Evolutionary conservation across 106 monocot species (phyloP).

Genomic region (Narthecium ossifragum): DNA sequence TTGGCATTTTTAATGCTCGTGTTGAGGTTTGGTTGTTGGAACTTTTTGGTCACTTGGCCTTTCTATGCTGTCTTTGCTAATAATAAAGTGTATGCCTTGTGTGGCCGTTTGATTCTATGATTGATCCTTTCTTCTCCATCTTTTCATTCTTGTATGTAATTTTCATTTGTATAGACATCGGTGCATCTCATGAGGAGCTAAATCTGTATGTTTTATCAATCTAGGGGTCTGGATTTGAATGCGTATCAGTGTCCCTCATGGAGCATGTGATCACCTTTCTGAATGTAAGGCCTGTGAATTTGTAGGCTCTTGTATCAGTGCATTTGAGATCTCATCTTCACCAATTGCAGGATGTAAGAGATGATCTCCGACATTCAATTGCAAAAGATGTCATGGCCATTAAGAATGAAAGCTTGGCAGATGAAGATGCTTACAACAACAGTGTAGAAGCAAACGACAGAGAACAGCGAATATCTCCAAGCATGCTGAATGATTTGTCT

Average conservation of each 20-base stretch:
- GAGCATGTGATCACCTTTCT: slow-evolving; percentile 75
- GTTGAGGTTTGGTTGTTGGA: slow-evolving; percentile 79
- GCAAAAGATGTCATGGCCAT: slow-evolving; percentile 55
- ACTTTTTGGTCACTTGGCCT: too few relatives aligned
- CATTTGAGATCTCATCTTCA: slow-evolving; percentile 10
- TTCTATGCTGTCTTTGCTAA: background rate
- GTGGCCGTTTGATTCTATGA: too few relatives aligned
- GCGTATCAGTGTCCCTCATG: slow-evolving; percentile 72
- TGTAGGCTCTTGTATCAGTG: too few relatives aligned
- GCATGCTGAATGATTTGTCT: slow-evolving; percentile 12
- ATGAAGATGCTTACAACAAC: slow-evolving; percentile 7
- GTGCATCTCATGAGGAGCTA: background rate
- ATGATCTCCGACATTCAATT: slow-evolving; percentile 66
- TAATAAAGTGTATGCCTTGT: too few relatives aligned
- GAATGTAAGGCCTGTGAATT: slow-evolving; percentile 90
- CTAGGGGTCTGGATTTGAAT: slow-evolving; percentile 87
- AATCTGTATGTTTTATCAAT: background rate
- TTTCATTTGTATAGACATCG: background rate
- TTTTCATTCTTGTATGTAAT: background rate
- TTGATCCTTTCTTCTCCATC: background rate
- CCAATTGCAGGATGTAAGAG: slow-evolving; percentile 72
- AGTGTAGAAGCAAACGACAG: slow-evolving; percentile 10
- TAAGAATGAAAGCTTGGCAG: slow-evolving; percentile 48
- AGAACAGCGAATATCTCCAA: background rate
- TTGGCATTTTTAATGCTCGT: slow-evolving; percentile 61